Base-by-base conservation (phyloP, 345 rosid species). In the Euclidium syriacum region DNA sequence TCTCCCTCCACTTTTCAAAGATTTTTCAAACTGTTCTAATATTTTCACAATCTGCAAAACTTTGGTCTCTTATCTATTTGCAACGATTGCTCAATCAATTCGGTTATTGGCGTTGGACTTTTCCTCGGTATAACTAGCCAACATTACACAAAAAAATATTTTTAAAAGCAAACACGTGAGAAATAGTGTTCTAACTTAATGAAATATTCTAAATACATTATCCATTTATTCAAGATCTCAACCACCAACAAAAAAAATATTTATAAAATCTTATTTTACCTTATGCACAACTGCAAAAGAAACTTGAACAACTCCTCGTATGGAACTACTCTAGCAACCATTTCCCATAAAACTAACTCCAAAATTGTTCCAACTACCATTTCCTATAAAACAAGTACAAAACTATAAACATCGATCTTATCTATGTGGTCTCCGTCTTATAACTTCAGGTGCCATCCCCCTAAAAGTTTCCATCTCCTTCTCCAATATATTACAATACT, bases 401-500 rank as follows among this genome's bases (percentile, higher is more conserved):
- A 90, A 53, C 97, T 81, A 57, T 90, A 90, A 16, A 83, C 90
- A 44, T 90, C 97, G 2, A 80, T 83, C 67, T 80, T 85, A 55
- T 41, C 95, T 85, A 8, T 85, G 80, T 19, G 91, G 62, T 71
- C 74, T 79, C 70, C 77, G 73, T 57, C 77, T 81, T 64, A 90
- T 62, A 78, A 90, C 84, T 74, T 90, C 97, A 33, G 97, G 97
- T 44, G 97, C 97, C 95, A 90, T 90, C 97, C 97, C 86, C 62
- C 97, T 81, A 55, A 74, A 90, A 20, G 95, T 90, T 33, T 91
- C 97, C 0, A 80, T 92, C 62, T 85, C 89, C 47, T 79, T 91
- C 8, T 79, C 86, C 62, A 81, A 55, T 5, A 51, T 41, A 65
- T 83, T 84, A 65, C 91, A 90, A 64, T 73, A 43, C 42, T 78